phyloP scores from a whole-genome alignment of 768 basidiomycete genomes.

The Holtermanniella nyarrowii region DNA sequence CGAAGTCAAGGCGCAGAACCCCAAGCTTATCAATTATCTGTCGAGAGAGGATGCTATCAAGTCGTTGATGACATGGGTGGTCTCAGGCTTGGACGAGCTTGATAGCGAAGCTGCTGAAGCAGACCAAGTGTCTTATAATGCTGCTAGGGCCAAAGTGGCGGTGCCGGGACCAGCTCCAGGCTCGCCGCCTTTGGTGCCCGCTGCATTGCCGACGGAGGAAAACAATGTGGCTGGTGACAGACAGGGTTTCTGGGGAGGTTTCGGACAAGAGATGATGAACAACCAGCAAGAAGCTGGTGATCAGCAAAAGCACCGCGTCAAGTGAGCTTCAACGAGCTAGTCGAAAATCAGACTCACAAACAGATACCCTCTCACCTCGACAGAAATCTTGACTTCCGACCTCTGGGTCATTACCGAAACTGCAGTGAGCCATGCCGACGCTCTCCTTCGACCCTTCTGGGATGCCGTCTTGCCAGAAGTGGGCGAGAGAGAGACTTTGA shows the following conservation, averaged over 20 bases:
- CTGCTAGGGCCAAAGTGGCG: constrained; percentile 5
- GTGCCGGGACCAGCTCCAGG: constrained; percentile 16
- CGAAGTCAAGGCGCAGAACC: constrained; percentile 92
- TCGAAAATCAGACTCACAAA: not conserved
- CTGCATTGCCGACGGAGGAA: constrained; percentile 2
- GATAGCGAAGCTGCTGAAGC: constrained; percentile 26
- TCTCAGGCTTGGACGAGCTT: constrained; percentile 36
- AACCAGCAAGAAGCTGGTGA: not conserved
- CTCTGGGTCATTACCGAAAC: constrained; percentile 92
- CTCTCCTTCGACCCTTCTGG: constrained; percentile 81
- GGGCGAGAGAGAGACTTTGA: not conserved
- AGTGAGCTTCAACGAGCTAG: too few species aligned
- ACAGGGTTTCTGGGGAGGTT: not conserved
- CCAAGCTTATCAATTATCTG: constrained; percentile 40
- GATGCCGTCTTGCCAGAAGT: constrained; percentile 49
- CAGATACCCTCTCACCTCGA: constrained; percentile 85
- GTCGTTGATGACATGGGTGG: constrained; percentile 34
- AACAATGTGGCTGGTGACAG: not conserved
- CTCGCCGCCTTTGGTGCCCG: constrained; percentile 21
- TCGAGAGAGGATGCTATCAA: constrained; percentile 25
- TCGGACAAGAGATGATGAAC: not conserved
- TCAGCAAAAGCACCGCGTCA: not conserved
- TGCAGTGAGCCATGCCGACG: constrained; percentile 59
- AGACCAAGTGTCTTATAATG: constrained; percentile 10
- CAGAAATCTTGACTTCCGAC: constrained; percentile 90